Conservation (phyloP, 805 yeast species). For the Henningerozyma blattae region DNA sequence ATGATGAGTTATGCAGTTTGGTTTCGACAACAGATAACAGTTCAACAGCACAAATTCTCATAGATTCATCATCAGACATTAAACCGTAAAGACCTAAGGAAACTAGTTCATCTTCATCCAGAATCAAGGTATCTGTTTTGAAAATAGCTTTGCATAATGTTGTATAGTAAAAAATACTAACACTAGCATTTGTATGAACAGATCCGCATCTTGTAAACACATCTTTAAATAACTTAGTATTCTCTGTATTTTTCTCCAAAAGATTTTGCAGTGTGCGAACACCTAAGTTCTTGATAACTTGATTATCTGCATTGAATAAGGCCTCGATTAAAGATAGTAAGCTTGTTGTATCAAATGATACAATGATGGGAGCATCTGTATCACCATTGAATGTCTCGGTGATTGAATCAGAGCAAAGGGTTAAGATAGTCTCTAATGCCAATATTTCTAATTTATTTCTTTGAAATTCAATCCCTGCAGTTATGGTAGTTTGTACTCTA, state of each 20-base stretch:
- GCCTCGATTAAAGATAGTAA: conserved; percentile 75
- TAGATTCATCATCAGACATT: conserved; percentile 58
- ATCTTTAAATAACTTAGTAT: conserved; percentile 39
- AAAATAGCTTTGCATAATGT: conserved; percentile 57
- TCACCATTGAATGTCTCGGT: conserved; percentile 28
- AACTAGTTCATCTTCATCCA: conserved; percentile 52
- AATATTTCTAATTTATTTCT: conserved; percentile 55
- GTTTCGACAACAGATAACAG: conserved; percentile 58
- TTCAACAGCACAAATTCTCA: conserved; percentile 61
- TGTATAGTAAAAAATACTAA: conserved; percentile 58
- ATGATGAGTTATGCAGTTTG: conserved; percentile 40
- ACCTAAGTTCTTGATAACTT: conserved; percentile 50
- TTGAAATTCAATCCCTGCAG: conserved; percentile 67
- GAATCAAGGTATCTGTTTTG: conserved; percentile 34
- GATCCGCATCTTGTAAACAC: conserved; percentile 64
- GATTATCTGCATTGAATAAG: conserved; percentile 47
- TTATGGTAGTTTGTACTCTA: conserved; percentile 42
- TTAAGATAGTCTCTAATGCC: conserved; percentile 75
- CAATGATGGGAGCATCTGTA: conserved; percentile 27
- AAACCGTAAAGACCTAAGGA: conserved; percentile 69
- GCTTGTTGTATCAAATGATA: conserved; percentile 61
- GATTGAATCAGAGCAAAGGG: conserved; percentile 65
- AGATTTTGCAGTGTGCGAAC: conserved; percentile 59
- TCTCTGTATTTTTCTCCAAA: conserved; percentile 45
- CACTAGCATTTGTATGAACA: conserved; percentile 35